Base-by-base conservation (phyloP, 164 flowering plant genomes). In the Berberis thunbergii region DNA sequence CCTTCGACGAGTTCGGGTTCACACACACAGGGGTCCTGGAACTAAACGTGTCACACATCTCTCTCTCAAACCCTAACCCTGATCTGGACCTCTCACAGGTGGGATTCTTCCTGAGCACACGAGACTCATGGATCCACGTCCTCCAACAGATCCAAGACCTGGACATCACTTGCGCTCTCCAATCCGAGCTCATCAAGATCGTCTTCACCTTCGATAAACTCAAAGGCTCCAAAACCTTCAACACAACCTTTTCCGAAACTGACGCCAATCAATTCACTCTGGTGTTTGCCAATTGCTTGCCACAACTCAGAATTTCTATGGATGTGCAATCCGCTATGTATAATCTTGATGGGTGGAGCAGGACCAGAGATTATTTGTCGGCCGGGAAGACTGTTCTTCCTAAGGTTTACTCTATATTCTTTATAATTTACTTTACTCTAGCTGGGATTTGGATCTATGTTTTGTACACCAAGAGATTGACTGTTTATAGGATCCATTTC, bases 61-160 rank as follows among this genome's bases (percentile, higher is more conserved):
- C 70, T 39, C 64, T 83, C 70, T 78, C 92, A 6, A 66, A 65
- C 68, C 56, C 77, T 6, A 72, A 45, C 55, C 78, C 82, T 44
- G 75, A 75, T 2, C 68, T 67, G 38, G 89, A 85, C 38, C 79
- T 75, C 64, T 70, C 83, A 56, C 70, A 64, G 54, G 46, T 94
- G 13, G 98, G 98, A 0, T 94, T 94, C 84, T 91, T 94, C 79
- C 86, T 94, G 79, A 77, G 83, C 78, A 87, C 97, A 41, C 69
- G 78, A 1, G 97, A 87, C 64, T 66, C 95, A 0, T 87, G 92
- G 95, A 61, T 80, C 41, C 92, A 83, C 69, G 97, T 90, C 48
- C 83, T 87, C 46, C 79, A 79, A 45, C 88, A 90, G 75, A 73
- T 90, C 64, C 87, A 85, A 54, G 88, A 84, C n/a, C 59, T 65